Evolutionary conservation across 352 stramenopile species (phyloP), one percentile per base, ranked within the genome.

Genomic region (Pythium guiyangense): DNA sequence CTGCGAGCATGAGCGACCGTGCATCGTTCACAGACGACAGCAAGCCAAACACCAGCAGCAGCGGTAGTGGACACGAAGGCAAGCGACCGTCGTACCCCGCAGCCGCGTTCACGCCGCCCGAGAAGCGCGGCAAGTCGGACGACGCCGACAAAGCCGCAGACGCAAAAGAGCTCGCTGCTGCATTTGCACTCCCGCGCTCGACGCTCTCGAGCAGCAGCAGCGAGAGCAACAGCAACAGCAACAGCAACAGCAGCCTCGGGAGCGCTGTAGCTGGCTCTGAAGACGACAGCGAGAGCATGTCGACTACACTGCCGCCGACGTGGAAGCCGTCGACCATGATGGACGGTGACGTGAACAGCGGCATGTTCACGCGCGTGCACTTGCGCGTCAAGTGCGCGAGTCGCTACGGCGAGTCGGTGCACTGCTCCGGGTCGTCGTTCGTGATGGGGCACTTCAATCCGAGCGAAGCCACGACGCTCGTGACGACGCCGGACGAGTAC

Each of bases 401-500:
- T n/a, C 84, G 82, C 9, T 66, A 90, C 42, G 84, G 84, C 56
- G 84, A 94, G 67, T 82, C 70, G 11, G 71, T 94, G 56, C 82
- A 92, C 58, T 88, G 76, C 59, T 89, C 77, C 2, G 84, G 84
- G 29, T 88, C 84, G 59, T 91, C 82, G 22, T 88, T 92, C 61
- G 73, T 86, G 15, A 94, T 94, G 84, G 84, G 84, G 17, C 81
- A 94, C 70, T 94, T 91, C 68, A 94, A 94, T 57, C 82, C 82
- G 60, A 93, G 76, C 62, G 81, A 93, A 53, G 89, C 79, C 43
- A 91, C 98, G 58, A 94, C 96, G 60, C 87, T 99, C 57, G 89
- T 97, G 25, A 99, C 96, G 2, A 98, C 90, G 27, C 96, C 96
- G 0, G 91, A 97, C n/a, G 77, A 87, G 5, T 99, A 99, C 73